Conservation (phyloP, 2,329 filamentous ascomycete genomes). For the Emydomyces testavorans region DNA sequence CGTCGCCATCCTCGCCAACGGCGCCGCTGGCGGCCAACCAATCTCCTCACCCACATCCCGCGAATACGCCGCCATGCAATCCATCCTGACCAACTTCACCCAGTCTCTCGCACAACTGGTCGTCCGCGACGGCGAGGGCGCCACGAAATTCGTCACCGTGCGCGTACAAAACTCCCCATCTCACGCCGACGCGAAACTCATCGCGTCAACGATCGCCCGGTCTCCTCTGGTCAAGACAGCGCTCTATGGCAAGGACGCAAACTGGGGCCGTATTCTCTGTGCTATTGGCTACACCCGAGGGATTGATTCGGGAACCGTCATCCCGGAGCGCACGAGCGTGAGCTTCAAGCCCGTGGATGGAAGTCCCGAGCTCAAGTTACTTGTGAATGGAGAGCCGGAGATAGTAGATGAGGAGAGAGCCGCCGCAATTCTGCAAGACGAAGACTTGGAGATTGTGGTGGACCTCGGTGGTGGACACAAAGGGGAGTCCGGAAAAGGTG, state of each 20-base stretch:
- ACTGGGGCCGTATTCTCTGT: constrained; percentile 95
- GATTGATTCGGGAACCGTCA: constrained; percentile 36
- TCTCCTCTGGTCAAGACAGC: constrained; percentile 95
- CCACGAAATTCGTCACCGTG: constrained; percentile 95
- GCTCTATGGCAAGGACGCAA: constrained; percentile 90
- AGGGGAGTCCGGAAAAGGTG: constrained; percentile 31
- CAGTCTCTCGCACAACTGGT: constrained; percentile 81
- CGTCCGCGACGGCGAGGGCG: constrained; percentile 90
- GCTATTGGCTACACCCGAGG: constrained; percentile 69
- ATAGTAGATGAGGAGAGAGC: constrained; percentile 50
- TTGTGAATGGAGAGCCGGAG: constrained; percentile 52
- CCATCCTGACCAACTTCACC: constrained; percentile 63
- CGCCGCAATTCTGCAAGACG: constrained; percentile 47
- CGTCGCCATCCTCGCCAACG: constrained; percentile 86
- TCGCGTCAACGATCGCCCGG: constrained; percentile 78
- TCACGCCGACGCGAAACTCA: constrained; percentile 59
- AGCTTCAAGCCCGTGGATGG: constrained; percentile 50
- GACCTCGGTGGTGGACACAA: constrained; percentile 43
- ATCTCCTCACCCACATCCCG: constrained; percentile 41
- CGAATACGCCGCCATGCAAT: constrained; percentile 61
- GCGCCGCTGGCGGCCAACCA: constrained; percentile 64
- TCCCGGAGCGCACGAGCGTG: constrained; percentile 47
- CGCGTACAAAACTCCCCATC: constrained; percentile 62
- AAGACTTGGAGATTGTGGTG: constrained; percentile 52
- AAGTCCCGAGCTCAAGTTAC: constrained; percentile 44